Percentiles rank a stretch among this genome's conserved stretches.
Evolutionary conservation across 75 land plant species (phyloP).

Genomic region (Gnetum montanum): DNA sequence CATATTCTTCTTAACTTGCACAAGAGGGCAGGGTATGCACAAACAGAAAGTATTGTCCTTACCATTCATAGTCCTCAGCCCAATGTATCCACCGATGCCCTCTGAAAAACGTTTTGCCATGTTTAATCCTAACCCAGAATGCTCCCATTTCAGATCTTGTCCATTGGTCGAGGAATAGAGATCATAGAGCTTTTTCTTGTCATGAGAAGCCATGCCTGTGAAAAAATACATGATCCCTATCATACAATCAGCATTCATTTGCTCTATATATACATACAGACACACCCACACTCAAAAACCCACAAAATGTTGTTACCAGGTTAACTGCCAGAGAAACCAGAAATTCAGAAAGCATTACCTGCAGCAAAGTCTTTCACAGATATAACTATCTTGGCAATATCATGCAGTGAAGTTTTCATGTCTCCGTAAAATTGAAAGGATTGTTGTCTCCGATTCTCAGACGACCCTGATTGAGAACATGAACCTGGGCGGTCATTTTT

Average conservation of each 20-base stretch:
- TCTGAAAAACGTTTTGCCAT: constrained; percentile 34
- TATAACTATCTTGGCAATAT: constrained; percentile 20
- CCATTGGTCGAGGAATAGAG: constrained; percentile 23
- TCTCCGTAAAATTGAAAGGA: background rate
- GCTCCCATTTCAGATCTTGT: constrained; percentile 16
- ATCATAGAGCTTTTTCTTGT: constrained; percentile 23
- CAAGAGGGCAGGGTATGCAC: constrained; percentile 22
- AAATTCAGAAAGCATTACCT: no score
- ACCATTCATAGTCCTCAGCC: constrained; percentile 20
- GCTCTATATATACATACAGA: no score
- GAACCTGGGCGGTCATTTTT: no score
- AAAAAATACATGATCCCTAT: no score
- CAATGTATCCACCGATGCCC: constrained; percentile 26
- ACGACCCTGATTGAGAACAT: background rate
- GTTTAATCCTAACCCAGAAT: constrained; percentile 28
- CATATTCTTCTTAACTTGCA: constrained; percentile 2
- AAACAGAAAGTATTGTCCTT: constrained; percentile 31
- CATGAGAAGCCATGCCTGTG: constrained; percentile 25
- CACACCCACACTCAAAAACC: no score
- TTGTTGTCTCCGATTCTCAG: no score
- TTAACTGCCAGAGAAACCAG: no score
- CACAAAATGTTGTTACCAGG: no score
- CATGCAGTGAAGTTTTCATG: no score
- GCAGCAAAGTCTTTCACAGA: constrained; percentile 29
- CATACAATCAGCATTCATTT: no score